These are phyloP conservation scores for Exophiala alcalophila DNA, from an alignment of 2,329 filamentous ascomycete genomes.

Conservation along the genomic window DNA sequence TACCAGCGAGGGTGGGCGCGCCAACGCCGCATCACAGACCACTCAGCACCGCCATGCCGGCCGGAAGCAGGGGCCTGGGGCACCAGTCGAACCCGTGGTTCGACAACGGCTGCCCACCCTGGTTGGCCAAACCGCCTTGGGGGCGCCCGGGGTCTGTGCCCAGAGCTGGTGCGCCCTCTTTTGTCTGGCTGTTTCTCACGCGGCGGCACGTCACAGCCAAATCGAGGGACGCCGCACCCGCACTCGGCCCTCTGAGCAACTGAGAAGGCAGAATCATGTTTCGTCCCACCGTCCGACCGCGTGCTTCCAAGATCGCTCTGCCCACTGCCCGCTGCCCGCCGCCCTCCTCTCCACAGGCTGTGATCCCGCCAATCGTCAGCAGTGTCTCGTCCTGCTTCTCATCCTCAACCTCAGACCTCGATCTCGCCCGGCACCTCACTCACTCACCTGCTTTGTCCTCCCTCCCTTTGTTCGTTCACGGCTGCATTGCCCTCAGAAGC, in stretches of 20 bases:
- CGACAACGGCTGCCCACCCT: constrained; percentile 5
- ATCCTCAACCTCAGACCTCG: constrained; percentile 13
- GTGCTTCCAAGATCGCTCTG: constrained; percentile 26
- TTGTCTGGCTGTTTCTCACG: constrained; percentile 12
- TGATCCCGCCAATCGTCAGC: constrained; percentile 27
- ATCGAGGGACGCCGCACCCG: constrained; percentile 15
- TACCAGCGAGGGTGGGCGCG: no score
- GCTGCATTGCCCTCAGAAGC: no score
- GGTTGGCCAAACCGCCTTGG: constrained; percentile 7
- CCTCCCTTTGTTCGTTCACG: constrained; percentile 12
- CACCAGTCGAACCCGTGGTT: no score
- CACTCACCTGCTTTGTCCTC: constrained; percentile 4
- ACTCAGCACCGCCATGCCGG: constrained; percentile 5
- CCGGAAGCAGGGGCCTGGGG: constrained; percentile 7
- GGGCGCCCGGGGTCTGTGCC: constrained; percentile 7
- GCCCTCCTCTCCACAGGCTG: constrained; percentile 16
- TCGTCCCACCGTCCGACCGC: constrained; percentile 26
- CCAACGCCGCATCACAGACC: no score
- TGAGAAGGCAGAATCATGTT: constrained; percentile 1
- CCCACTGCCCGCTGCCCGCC: no score
- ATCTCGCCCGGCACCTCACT: no score
- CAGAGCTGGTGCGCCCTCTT: constrained; percentile 1
- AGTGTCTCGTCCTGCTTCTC: constrained; percentile 19
- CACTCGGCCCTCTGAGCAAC: constrained; percentile 10
- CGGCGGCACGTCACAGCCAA: constrained; percentile 18